Base-by-base conservation (phyloP, 768 basidiomycete species). In the Leccinum imitatum region DNA sequence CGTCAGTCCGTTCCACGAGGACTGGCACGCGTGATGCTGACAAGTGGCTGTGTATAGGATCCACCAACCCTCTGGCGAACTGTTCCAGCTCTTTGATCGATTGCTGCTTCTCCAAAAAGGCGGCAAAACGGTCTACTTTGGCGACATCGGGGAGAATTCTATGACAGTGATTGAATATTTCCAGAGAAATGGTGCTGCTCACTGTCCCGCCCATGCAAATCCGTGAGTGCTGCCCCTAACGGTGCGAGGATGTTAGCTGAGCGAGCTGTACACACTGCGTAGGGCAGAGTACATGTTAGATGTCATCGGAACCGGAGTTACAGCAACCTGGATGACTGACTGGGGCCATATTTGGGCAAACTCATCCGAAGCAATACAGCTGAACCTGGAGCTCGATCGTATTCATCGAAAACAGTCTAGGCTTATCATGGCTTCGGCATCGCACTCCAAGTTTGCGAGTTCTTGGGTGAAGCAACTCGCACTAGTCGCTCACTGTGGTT, bases 111-210 rank as follows among this genome's bases (percentile, higher is more conserved):
- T 85, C 7, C 77, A 79, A 23, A 73, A 76, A 23, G 84, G 84
- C n/a, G 84, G 84, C 52, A 74, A 88, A 65, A 87, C 80, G 3
- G 87, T 87, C 8, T 91, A 89, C 73, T 89, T 88, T 63, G 88
- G 89, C 9, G 73, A 75, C 39, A 62, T 72, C 3, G 70, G 71
- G 1, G 62, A 69, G 57, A 58, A 19, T 54, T 73, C 71, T 0
- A 61, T 50, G 39, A 62, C 54, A 2, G 47, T 71, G 54, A 62
- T 69, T 27, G 50, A 58, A 7, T 73, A 71, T 31, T 71, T 71
- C 25, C 47, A 71, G 44, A 59, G 54, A 30, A 63, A 69, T n/a
- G 69, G 67, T 3, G 71, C 69, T 0, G 21, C 58, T 48, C 37
- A 6, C 14, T 71, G 70, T 52, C 27, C 54, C 17, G 27, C 63